Evolutionary conservation across 2,329 filamentous ascomycete species (phyloP).

Genomic region (Epichloe elymi): DNA sequence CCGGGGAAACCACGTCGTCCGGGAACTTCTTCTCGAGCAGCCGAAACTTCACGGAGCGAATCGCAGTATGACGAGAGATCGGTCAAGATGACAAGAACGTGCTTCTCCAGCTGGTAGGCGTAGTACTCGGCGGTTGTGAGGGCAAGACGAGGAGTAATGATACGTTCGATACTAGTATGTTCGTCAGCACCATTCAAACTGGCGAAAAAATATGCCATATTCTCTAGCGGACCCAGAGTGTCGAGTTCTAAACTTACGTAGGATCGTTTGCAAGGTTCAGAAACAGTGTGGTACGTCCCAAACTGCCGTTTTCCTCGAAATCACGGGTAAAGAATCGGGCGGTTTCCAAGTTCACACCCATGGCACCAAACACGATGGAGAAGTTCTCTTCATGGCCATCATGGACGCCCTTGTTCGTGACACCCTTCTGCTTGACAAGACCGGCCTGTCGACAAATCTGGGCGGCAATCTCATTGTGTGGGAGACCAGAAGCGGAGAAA

Average conservation of each 20-base stretch:
- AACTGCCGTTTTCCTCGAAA: constrained; percentile 97
- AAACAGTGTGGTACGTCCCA: constrained; percentile 96
- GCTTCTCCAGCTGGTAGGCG: constrained; percentile 98
- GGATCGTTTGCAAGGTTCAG: constrained; percentile 98
- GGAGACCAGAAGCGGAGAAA: constrained; percentile 94
- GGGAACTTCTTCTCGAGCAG: constrained; percentile 94
- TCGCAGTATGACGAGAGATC: constrained; percentile 98
- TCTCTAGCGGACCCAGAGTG: too few species aligned
- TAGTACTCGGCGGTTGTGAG: constrained; percentile 99
- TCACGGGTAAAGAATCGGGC: constrained; percentile 96
- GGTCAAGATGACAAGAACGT: constrained; percentile 96
- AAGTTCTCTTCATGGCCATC: constrained; percentile 99
- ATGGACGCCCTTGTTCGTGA: constrained; percentile 85
- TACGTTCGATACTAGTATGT: constrained; percentile 78
- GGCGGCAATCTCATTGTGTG: constrained; percentile 98
- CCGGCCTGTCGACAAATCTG: constrained; percentile 97
- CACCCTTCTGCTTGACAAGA: constrained; percentile 65
- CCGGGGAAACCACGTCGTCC: constrained; percentile 98
- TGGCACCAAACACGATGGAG: constrained; percentile 97
- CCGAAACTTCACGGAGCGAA: constrained; percentile 95
- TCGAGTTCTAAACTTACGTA: constrained; percentile 50
- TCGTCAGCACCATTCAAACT: background rate
- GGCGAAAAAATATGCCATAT: too few species aligned
- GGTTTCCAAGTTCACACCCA: constrained; percentile 99
- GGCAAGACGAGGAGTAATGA: constrained; percentile 96